Conservation (phyloP, 1,284 basidiomycete species). For the Microbotryomycetes sp. region DNA sequence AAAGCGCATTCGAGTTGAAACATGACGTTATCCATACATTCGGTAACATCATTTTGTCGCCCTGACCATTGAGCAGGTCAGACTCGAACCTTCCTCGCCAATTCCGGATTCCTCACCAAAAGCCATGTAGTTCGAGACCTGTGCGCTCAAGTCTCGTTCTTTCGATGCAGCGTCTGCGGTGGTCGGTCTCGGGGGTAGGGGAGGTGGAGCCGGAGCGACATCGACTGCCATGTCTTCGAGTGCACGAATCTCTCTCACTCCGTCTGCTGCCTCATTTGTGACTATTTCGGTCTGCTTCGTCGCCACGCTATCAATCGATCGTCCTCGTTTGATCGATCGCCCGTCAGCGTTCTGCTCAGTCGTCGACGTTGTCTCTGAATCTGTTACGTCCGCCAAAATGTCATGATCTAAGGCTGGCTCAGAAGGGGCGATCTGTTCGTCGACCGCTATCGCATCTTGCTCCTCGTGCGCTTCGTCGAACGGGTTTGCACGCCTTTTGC, state of each 20-base stretch:
- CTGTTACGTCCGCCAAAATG: background rate
- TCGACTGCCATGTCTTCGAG: conserved; percentile 1
- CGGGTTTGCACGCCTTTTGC: conserved; percentile 56
- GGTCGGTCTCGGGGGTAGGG: background rate
- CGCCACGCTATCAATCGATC: conserved; percentile 37
- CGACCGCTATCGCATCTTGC: background rate
- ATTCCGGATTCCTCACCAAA: conserved; percentile 56
- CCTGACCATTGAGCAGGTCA: background rate
- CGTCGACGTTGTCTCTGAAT: background rate
- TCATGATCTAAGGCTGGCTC: conserved; percentile 2
- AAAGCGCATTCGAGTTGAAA: conserved; percentile 95
- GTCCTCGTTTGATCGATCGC: background rate
- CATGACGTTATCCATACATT: conserved; percentile 98
- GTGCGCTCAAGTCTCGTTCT: background rate
- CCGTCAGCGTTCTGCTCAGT: background rate
- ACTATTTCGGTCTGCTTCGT: background rate
- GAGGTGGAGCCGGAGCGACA: background rate
- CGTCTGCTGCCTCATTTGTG: background rate
- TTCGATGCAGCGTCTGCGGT: background rate
- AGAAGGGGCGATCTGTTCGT: conserved; percentile 11
- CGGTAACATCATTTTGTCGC: conserved; percentile 87
- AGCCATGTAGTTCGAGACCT: conserved; percentile 55
- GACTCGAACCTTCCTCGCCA: background rate
- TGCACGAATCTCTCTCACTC: background rate
- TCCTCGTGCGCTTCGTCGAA: conserved; percentile 11